Percentiles rank a stretch among this genome's conserved stretches.
Evolutionary conservation across 192 early-diverging fungal species (phyloP).

Genomic region (Mortierella claussenii): DNA sequence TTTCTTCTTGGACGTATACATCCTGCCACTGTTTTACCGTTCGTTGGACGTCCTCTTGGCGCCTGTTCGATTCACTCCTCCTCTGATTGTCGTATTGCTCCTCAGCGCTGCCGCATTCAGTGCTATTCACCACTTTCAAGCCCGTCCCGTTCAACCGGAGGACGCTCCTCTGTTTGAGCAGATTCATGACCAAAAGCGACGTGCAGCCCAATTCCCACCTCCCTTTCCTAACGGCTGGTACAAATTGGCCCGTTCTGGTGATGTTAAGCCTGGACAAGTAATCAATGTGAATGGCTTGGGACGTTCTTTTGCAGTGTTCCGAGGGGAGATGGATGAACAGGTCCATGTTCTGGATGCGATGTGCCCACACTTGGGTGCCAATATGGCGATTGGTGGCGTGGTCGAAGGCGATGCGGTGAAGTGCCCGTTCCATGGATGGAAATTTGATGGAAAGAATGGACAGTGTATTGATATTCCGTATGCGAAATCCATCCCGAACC

Average conservation of each 20-base stretch:
- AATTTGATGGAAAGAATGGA: constrained; percentile 36
- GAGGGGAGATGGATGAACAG: constrained; percentile 29
- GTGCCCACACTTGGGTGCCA: constrained; percentile 47
- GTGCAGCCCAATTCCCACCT: constrained; percentile 35
- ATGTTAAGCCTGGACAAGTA: constrained; percentile 48
- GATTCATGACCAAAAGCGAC: constrained; percentile 49
- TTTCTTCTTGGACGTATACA: constrained; percentile 39
- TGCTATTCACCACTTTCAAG: constrained; percentile 19
- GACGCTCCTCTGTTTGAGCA: constrained; percentile 38
- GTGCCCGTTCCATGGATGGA: constrained; percentile 52
- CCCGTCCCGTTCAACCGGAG: constrained; percentile 5
- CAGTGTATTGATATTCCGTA: constrained; percentile 49
- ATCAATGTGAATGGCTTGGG: constrained; percentile 48
- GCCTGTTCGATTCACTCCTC: constrained; percentile 18
- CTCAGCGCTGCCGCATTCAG: constrained; percentile 1
- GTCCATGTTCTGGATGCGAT: constrained; percentile 47
- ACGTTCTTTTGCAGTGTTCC: constrained; percentile 37
- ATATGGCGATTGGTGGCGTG: constrained; percentile 45
- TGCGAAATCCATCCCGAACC: constrained; percentile 35
- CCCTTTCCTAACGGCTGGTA: constrained; percentile 50
- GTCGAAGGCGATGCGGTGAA: constrained; percentile 40
- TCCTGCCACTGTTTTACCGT: constrained; percentile 1
- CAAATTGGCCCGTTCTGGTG: constrained; percentile 33
- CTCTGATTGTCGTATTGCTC: constrained; percentile 21
- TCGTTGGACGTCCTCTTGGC: constrained; percentile 2